A percentile compares a stretch with the other conserved stretches of the same genome.
These are phyloP conservation scores for Perkinsus marinus DNA, from an alignment of 169 alveolate species.

Conservation along the genomic window DNA sequence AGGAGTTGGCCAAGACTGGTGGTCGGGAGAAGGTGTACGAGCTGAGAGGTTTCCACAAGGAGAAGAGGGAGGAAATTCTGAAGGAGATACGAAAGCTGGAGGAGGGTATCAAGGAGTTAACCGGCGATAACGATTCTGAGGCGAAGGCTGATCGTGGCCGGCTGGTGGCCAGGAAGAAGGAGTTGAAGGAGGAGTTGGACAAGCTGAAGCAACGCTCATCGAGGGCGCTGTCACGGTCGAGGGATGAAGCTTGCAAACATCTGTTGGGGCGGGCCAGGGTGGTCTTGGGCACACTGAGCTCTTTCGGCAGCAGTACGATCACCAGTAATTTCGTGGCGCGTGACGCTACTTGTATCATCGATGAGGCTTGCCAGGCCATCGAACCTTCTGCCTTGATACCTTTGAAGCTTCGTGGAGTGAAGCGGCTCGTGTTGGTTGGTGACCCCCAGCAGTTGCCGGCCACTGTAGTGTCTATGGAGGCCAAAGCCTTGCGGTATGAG, in stretches of 20 bases:
- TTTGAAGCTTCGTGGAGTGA: conserved; percentile 30
- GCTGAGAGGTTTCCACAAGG: neutral
- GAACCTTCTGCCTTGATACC: conserved; percentile 39
- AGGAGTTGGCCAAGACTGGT: neutral
- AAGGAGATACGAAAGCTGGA: neutral
- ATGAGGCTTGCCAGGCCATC: conserved; percentile 74
- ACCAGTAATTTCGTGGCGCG: neutral
- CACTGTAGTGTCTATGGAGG: conserved; percentile 70
- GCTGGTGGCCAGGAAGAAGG: neutral
- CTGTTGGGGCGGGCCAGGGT: neutral
- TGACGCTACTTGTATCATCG: conserved; percentile 35
- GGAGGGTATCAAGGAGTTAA: neutral
- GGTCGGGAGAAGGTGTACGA: neutral
- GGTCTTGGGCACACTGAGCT: neutral
- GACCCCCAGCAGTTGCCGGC: conserved; percentile 93
- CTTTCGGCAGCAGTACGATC: neutral
- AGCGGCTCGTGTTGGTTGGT: conserved; percentile 78
- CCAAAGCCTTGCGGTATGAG: conserved; percentile 48
- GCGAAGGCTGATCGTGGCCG: neutral
- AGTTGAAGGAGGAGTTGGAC: neutral
- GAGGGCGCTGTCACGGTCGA: neutral
- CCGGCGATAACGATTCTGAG: neutral
- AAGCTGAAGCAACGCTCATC: neutral
- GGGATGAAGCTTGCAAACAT: neutral
- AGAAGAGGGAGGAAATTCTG: neutral